Base-by-base conservation (phyloP, 2,329 filamentous ascomycete genomes). In the Epichloe glyceriae region DNA sequence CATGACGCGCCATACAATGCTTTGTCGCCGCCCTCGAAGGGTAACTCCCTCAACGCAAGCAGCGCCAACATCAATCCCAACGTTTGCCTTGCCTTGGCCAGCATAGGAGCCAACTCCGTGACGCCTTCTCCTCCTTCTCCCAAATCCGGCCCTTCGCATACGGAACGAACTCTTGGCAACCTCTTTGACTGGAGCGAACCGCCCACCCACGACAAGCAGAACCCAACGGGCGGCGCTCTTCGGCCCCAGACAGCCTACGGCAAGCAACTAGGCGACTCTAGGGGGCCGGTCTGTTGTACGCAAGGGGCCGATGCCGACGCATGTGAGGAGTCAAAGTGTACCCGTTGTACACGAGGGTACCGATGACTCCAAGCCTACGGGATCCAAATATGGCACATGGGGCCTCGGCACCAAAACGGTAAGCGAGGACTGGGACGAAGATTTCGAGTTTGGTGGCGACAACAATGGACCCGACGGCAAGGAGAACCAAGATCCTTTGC, bases 401-500 rank as follows among this genome's bases (percentile, higher is more conserved):
- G 86, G 85, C 2, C 70, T 88, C 41, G 81, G 84, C n/a, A 83
- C 80, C 55, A 90, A 90, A 64, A 84, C 80, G 15, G 82, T 83
- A 11, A 90, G 84, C 54, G 88, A 94, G 63, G 87, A 93, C 61
- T 94, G 88, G 88, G 88, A 91, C 58, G 86, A 90, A 55, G 88
- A 94, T 63, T 93, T 94, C 58, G 86, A 91, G 53, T 90, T 91
- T 62, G 76, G 76, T 8, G 71, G 69, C 26, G 63, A 73, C 34
- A 70, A 68, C 42, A 60, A 66, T 37, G 63, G 54, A 4, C 65
- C 65, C n/a, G 63, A 65, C 38, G 66, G 65, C 35, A 64, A 62
- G 30, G 63, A 64, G 26, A 64, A 64, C 3, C 59, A 61, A 19
- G 55, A 62, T 52, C 50, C 60, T 22, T 70, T 56, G 61, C 65